Base-by-base conservation (phyloP, 805 yeast species). In the Wickerhamomyces silvicola region DNA sequence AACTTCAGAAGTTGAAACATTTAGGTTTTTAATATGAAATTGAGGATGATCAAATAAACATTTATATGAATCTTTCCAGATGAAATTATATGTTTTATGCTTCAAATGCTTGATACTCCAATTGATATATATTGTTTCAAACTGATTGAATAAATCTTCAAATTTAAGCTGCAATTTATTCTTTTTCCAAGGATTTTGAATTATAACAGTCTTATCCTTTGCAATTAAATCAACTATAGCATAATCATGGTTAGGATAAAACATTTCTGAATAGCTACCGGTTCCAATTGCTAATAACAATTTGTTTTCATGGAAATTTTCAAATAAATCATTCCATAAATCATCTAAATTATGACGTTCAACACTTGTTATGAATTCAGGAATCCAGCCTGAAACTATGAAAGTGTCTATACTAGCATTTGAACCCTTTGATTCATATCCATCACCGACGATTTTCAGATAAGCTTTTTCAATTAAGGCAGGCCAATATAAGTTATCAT, bases 381-480 rank as follows among this genome's bases (percentile, higher is more conserved):
- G 95, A 6, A 80, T 51, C 78, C 82, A 86, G 1, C 88, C 86
- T 2, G 77, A 64, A 3, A 87, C 42, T 25, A 75, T 55, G 44
- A 60, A 83, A 0, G 82, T 69, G 46, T 83, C 95, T 10, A 68
- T 60, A 3, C 81, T 81, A 47, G 83, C 73, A 50, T 86, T 84
- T 0, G 95, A 84, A 0, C 96, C 96, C 1, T 52, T 46, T 28
- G 76, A 71, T n/a, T 61, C 60, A 44, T 80, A 80, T 4, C 85
- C 81, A 18, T 54, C 38, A 3, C 61, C 57, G 56, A 66, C 54
- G 0, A 80, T 51, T 43, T 73, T 72, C 37, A 86, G 58, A 46
- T 74, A 81, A 0, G 94, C 92, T 45, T 81, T 78, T 52, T 87
- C 95, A 1, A 83, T 41, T n/a, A 84, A 43, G 0, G 84, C 81